phyloP scores from a whole-genome alignment of 495 filamentous ascomycete species.

The Trichoderma virens region DNA sequence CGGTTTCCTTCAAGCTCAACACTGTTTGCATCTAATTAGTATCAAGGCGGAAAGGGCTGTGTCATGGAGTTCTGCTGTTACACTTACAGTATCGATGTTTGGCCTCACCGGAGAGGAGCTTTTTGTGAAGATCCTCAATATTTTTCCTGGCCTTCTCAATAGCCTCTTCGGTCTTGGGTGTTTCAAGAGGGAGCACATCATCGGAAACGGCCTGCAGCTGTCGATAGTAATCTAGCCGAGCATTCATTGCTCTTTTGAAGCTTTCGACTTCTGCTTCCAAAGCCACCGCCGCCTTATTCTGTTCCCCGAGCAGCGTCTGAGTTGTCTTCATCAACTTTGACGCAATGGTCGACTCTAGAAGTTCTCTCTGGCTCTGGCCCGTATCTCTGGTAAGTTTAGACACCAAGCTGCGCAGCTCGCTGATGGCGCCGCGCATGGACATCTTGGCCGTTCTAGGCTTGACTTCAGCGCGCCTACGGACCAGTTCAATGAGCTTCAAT shows the following conservation, averaged over 20 bases:
- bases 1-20: slow-evolving; percentile 39
- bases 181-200: slow-evolving; percentile 66
- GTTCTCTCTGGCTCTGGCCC: slow-evolving; percentile 54
- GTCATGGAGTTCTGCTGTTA: background rate
- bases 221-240: slow-evolving; percentile 76
- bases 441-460: slow-evolving; percentile 47
- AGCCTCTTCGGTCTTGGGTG: slow-evolving; percentile 28
- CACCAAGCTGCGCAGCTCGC: slow-evolving; percentile 56
- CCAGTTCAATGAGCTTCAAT: slow-evolving; percentile 53
- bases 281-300: slow-evolving; percentile 51
- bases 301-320: slow-evolving; percentile 53
- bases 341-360: slow-evolving; percentile 55
- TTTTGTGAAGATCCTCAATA: slow-evolving; percentile 43
- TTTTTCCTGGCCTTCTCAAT: slow-evolving; percentile 22
- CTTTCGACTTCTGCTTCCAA: slow-evolving; percentile 68
- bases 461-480: slow-evolving; percentile 46
- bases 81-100: slow-evolving; percentile 63
- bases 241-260: slow-evolving; percentile 72
- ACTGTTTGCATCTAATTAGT: slow-evolving; percentile 20
- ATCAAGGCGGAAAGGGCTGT: background rate
- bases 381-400: slow-evolving; percentile 55
- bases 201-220: slow-evolving; percentile 87
- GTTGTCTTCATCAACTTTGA: slow-evolving; percentile 43
- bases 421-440: slow-evolving; percentile 62
- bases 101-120: slow-evolving; percentile 52